These are phyloP conservation scores for Yarrowia divulgata DNA, from an alignment of 805 yeast genomes.

Conservation along the genomic window DNA sequence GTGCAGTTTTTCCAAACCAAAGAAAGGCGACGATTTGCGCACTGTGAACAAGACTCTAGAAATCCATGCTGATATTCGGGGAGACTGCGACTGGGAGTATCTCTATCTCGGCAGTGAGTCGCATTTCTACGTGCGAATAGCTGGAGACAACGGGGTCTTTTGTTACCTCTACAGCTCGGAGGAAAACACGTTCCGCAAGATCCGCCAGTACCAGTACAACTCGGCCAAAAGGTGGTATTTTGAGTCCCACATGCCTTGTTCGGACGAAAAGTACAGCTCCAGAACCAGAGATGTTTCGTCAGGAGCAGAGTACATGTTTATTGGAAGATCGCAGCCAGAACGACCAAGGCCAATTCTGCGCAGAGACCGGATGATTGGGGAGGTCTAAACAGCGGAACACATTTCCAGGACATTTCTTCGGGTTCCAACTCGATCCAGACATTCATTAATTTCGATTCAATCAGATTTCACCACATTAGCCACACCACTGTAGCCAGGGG, in stretches of 20 bases:
- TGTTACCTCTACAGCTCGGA: neutral
- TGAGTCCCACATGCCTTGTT: neutral
- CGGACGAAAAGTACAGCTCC: neutral
- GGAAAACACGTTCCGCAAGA: neutral
- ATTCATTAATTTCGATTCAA: no score
- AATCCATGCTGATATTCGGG: neutral
- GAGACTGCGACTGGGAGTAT: conserved; percentile 11
- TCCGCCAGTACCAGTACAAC: neutral
- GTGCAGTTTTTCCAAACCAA: neutral
- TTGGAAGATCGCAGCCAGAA: neutral
- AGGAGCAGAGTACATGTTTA: neutral
- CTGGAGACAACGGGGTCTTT: neutral
- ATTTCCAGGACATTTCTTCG: no score
- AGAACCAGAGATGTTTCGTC: neutral
- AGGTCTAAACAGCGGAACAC: neutral
- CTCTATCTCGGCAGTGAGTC: neutral
- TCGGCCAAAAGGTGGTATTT: conserved; percentile 3
- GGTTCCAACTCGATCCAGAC: no score
- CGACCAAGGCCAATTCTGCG: neutral
- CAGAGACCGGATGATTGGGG: neutral
- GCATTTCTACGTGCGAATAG: neutral
- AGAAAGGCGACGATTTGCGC: neutral
- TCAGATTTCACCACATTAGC: no score
- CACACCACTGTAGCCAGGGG: no score
- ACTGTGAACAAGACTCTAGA: neutral